Percentiles rank a stretch among this genome's conserved stretches.
Conservation (phyloP, 148 eudicot genomes). For the Amaranthus hypochondriacus region DNA sequence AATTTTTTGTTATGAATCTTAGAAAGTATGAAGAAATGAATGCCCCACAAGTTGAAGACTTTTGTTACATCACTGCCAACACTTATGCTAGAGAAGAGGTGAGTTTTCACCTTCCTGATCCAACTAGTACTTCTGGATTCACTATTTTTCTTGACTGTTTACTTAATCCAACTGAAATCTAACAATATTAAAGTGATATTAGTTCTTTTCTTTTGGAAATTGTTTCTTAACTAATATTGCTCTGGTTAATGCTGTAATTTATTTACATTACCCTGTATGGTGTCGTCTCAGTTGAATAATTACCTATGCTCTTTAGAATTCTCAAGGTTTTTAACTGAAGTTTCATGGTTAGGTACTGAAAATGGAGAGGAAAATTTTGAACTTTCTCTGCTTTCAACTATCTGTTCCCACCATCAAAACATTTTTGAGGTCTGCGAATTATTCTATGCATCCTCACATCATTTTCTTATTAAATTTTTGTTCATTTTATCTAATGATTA, state of each 20-base stretch:
- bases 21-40: constrained; percentile 90
- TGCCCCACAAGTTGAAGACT: constrained; percentile 79
- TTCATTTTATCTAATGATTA: background rate
- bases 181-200: background rate
- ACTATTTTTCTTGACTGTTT: background rate
- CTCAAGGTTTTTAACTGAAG: constrained; percentile 12
- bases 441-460: background rate
- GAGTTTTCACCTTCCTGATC: background rate
- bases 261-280: no score
- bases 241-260: no score
- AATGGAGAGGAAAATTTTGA: constrained; percentile 74
- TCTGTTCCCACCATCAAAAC: constrained; percentile 79
- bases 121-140: background rate
- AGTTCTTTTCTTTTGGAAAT: background rate
- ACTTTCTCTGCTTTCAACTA: constrained; percentile 60
- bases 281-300: background rate
- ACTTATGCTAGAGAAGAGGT: constrained; percentile 87
- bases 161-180: background rate
- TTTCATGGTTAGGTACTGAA: constrained; percentile 54
- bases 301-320: background rate
- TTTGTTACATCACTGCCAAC: constrained; percentile 83
- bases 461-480: background rate
- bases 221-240: background rate
- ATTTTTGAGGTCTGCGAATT: constrained; percentile 56
- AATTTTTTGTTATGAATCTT: constrained; percentile 15